phyloP scores from a whole-genome alignment of 2,329 filamentous ascomycete genomes.

The Colletotrichum eleusines region DNA sequence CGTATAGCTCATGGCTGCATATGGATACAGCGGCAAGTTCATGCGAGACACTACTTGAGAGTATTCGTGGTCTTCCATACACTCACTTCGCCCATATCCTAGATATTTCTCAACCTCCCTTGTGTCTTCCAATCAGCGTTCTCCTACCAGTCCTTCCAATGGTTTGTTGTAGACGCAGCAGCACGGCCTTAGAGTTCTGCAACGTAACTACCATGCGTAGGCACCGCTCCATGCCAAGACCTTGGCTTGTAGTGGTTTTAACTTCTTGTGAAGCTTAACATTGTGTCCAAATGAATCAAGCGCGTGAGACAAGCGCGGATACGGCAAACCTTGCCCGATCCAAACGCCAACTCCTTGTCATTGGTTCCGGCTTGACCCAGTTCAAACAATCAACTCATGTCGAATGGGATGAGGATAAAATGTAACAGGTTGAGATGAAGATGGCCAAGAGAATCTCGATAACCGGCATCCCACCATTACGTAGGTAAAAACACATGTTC shows the following conservation, averaged over 20 bases:
- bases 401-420: background rate
- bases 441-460: background rate
- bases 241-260: background rate
- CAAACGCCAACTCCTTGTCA: background rate
- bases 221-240: background rate
- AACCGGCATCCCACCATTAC: background rate
- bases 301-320: background rate
- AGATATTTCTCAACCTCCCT: background rate
- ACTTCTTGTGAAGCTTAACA: constrained; percentile 32
- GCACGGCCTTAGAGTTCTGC: background rate
- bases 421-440: too few relatives aligned
- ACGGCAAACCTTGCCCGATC: background rate
- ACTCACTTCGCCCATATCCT: background rate
- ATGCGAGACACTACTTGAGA: background rate
- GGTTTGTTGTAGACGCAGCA: background rate
- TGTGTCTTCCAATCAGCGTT: background rate
- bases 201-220: background rate
- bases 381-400: background rate
- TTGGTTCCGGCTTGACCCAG: too few relatives aligned
- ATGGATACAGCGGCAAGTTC: too few relatives aligned
- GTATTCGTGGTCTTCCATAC: background rate
- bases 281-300: background rate
- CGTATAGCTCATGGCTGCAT: background rate
- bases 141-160: background rate
- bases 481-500: background rate